Evolutionary conservation across 2,329 filamentous ascomycete genomes (phyloP).

Genomic region (Cytospora chrysosperma): DNA sequence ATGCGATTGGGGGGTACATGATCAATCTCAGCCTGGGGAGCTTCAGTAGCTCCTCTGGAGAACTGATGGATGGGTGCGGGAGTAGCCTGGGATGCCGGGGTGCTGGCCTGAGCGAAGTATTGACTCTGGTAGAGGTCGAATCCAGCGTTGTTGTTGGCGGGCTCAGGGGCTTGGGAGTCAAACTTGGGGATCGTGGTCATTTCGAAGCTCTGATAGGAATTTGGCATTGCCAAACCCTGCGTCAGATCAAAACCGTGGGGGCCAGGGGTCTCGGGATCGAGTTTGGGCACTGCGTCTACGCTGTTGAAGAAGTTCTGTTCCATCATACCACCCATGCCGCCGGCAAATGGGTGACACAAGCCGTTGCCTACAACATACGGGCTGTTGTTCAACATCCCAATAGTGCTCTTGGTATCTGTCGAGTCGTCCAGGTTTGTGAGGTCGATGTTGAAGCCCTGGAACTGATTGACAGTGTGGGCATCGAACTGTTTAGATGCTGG

Average conservation of each 20-base stretch:
- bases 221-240: neutral
- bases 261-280: neutral
- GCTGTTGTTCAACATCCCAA: neutral
- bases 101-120: neutral
- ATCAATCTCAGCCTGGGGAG: neutral
- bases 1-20: constrained; percentile 17
- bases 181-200: neutral
- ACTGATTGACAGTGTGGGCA: neutral
- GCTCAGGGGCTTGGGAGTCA: neutral
- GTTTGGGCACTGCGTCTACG: neutral
- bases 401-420: neutral
- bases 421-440: neutral
- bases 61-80: neutral
- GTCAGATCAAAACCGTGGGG: neutral
- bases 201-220: neutral
- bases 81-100: neutral
- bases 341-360: neutral
- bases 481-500: neutral
- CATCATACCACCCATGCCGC: neutral
- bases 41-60: neutral
- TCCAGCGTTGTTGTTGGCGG: neutral
- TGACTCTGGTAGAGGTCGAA: neutral
- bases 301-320: neutral
- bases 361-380: neutral
- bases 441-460: neutral